phyloP scores from a whole-genome alignment of 83 land plant species.

The Diphasiastrum complanatum region DNA sequence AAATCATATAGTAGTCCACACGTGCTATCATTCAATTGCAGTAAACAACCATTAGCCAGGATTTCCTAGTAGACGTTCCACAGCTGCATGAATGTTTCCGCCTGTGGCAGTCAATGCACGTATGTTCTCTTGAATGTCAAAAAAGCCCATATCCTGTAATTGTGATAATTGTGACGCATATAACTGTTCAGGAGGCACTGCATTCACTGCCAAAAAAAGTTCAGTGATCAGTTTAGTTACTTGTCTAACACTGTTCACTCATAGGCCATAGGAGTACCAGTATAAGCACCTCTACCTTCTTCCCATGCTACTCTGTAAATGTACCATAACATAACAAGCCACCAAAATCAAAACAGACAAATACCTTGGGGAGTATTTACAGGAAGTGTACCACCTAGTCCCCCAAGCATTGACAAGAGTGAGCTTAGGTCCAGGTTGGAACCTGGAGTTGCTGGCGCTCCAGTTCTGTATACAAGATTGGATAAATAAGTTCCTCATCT shows the following conservation, averaged over 20 bases:
- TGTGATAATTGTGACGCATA: conserved; percentile 88
- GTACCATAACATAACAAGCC: not conserved
- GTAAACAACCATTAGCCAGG: too few relatives aligned
- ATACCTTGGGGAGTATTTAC: conserved; percentile 30
- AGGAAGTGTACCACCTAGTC: conserved; percentile 47
- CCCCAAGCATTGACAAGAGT: conserved; percentile 76
- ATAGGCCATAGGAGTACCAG: not conserved
- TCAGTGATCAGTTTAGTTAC: not conserved
- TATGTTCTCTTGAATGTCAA: conserved; percentile 79
- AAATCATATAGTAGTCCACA: too few relatives aligned
- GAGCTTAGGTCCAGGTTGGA: conserved; percentile 44
- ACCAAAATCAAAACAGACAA: not conserved
- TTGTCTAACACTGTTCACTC: not conserved
- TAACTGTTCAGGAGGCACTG: conserved; percentile 67
- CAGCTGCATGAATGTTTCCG: conserved; percentile 93
- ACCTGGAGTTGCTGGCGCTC: conserved; percentile 33
- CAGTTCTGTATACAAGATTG: conserved; percentile 41
- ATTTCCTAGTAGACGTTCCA: conserved; percentile 78
- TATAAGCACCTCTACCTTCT: not conserved
- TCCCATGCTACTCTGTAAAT: not conserved
- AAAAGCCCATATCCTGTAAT: conserved; percentile 95
- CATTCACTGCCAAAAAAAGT: conserved; percentile 21
- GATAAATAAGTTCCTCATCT: conserved; percentile 9
- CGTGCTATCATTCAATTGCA: too few relatives aligned
- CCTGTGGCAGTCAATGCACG: conserved; percentile 74